Percentiles rank a stretch among this genome's conserved stretches.
phyloP scores from a whole-genome alignment of 805 yeast species.

The Candida alai region DNA sequence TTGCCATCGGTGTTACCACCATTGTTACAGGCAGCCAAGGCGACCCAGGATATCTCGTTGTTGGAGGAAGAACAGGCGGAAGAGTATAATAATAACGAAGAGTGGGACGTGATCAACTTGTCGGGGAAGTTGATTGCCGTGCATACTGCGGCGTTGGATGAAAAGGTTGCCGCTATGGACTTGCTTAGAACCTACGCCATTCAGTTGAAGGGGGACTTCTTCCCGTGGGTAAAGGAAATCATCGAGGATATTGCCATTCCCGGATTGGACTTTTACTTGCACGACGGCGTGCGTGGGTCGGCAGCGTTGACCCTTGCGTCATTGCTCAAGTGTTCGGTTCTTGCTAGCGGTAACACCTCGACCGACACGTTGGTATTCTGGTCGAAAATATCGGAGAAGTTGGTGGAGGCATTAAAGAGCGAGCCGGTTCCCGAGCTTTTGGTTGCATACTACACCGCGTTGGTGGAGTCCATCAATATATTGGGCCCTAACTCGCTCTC shows the following conservation, averaged over 20 bases:
- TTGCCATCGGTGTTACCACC: constrained; percentile 86
- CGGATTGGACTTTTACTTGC: constrained; percentile 84
- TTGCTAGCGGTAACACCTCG: constrained; percentile 53
- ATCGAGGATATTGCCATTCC: constrained; percentile 79
- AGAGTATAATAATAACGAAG: constrained; percentile 77
- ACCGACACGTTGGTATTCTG: constrained; percentile 64
- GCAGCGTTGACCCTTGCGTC: constrained; percentile 84
- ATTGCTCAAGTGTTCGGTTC: constrained; percentile 59
- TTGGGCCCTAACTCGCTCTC: constrained; percentile 64
- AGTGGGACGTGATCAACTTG: constrained; percentile 90
- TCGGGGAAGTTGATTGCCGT: constrained; percentile 93
- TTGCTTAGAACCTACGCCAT: constrained; percentile 79
- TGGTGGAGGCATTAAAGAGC: constrained; percentile 61
- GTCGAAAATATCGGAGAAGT: constrained; percentile 63
- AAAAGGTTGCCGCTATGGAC: constrained; percentile 90
- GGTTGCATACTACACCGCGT: constrained; percentile 70
- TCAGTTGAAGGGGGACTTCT: constrained; percentile 76
- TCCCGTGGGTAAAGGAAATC: constrained; percentile 76
- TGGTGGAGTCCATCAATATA: constrained; percentile 61
- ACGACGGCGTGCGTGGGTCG: constrained; percentile 91
- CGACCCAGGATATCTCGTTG: constrained; percentile 82
- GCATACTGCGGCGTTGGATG: constrained; percentile 91
- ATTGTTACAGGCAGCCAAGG: constrained; percentile 79
- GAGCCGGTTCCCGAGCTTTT: constrained; percentile 85
- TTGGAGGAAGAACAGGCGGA: constrained; percentile 88